Conservation (phyloP, 169 alveolate species). For the Plasmodium reichenowi region DNA sequence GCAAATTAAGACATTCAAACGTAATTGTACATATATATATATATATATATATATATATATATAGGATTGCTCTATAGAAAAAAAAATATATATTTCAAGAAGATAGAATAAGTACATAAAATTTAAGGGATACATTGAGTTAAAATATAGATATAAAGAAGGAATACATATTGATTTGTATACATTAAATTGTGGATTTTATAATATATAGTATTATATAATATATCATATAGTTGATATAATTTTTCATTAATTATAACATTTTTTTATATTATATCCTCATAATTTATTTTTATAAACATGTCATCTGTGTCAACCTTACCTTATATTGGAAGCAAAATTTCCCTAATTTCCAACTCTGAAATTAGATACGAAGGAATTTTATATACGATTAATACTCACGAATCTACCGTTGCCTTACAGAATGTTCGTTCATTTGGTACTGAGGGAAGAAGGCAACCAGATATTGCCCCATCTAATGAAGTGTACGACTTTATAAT, state of each 20-base stretch:
- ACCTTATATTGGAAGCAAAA: slow-evolving; percentile 86
- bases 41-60: too few relatives aligned
- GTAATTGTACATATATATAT: too few relatives aligned
- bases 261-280: background rate
- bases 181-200: too few relatives aligned
- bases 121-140: too few relatives aligned
- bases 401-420: slow-evolving; percentile 88
- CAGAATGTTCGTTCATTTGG: slow-evolving; percentile 91
- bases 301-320: slow-evolving; percentile 82
- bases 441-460: slow-evolving; percentile 90
- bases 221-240: background rate
- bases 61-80: too few relatives aligned
- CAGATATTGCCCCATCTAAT: slow-evolving; percentile 89
- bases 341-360: slow-evolving; percentile 85
- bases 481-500: slow-evolving; percentile 88
- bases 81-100: too few relatives aligned
- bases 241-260: background rate
- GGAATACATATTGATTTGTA: too few relatives aligned
- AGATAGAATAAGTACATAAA: too few relatives aligned
- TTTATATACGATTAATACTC: slow-evolving; percentile 89
- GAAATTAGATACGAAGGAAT: slow-evolving; percentile 91
- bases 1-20: too few relatives aligned
- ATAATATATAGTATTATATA: background rate
- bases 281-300: slow-evolving; percentile 9
- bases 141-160: too few relatives aligned